These are phyloP conservation scores for Dipteronia dyeriana DNA, from an alignment of 345 rosid species.

Conservation along the genomic window DNA sequence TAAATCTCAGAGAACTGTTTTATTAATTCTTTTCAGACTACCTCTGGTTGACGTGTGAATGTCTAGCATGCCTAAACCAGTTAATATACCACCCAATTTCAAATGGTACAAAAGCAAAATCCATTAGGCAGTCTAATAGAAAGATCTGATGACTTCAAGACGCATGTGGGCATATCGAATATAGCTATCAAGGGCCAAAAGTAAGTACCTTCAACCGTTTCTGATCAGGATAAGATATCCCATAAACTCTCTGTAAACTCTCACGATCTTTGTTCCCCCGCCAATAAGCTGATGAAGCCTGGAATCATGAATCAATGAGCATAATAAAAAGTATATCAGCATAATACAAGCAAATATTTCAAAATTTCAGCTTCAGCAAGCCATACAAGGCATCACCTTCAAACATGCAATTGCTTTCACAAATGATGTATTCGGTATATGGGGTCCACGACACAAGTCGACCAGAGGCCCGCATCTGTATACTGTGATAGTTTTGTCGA, in stretches of 20 bases:
- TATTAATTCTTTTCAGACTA: neutral
- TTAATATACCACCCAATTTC: neutral
- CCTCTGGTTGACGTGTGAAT: neutral
- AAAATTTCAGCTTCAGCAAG: conserved; percentile 12
- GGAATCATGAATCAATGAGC: conserved; percentile 22
- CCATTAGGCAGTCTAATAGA: conserved; percentile 6
- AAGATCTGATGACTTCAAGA: neutral
- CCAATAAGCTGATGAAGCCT: conserved; percentile 99
- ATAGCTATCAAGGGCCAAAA: conserved; percentile 4
- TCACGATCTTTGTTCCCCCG: conserved; percentile 86
- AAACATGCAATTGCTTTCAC: conserved; percentile 92
- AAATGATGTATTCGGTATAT: conserved; percentile 96
- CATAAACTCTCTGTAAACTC: conserved; percentile 97
- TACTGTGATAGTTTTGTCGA: conserved; percentile 89
- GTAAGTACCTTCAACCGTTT: conserved; percentile 72
- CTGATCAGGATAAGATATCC: conserved; percentile 94
- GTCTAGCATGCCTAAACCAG: neutral
- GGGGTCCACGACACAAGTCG: conserved; percentile 99
- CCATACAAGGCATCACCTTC: conserved; percentile 52
- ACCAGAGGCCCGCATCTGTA: conserved; percentile 97
- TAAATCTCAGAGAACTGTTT: neutral
- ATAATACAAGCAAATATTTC: conserved; percentile 17
- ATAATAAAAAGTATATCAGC: conserved; percentile 20
- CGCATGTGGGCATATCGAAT: neutral
- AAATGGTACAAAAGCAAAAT: conserved; percentile 3